Conservation (phyloP, 1,284 basidiomycete species). For the Malassezia restricta region DNA sequence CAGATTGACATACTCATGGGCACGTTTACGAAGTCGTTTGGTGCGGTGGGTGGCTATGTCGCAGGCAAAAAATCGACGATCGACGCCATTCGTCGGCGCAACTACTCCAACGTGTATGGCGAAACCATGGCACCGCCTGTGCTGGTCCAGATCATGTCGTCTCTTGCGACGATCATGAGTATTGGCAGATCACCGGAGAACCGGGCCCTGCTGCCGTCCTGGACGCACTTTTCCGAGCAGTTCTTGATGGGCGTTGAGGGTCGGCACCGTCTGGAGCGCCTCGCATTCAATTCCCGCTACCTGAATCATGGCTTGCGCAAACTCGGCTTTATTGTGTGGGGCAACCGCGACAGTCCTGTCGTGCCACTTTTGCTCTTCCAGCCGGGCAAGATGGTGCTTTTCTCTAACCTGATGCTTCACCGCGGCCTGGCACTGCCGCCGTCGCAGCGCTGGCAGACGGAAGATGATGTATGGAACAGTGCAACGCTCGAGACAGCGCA, state of each 20-base stretch:
- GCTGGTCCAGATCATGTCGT: constrained; percentile 76
- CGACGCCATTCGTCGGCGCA: constrained; percentile 66
- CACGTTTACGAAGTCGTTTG: constrained; percentile 97
- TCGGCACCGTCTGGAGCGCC: constrained; percentile 62
- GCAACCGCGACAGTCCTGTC: constrained; percentile 79
- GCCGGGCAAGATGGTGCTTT: constrained; percentile 53
- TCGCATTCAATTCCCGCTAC: constrained; percentile 92
- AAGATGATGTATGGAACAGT: constrained; percentile 15
- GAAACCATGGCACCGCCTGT: constrained; percentile 86
- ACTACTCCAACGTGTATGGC: constrained; percentile 74
- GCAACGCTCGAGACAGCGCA: constrained; percentile 11
- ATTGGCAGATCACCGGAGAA: constrained; percentile 29
- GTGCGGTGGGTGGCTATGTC: constrained; percentile 91
- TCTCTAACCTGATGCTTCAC: constrained; percentile 42
- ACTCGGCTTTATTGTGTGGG: constrained; percentile 93
- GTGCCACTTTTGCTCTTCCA: constrained; percentile 86
- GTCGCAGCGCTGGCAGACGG: constrained; percentile 20
- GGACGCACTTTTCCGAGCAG: constrained; percentile 31
- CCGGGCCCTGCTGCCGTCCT: constrained; percentile 33
- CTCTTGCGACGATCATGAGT: constrained; percentile 95
- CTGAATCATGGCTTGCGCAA: constrained; percentile 74
- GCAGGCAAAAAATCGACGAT: constrained; percentile 69
- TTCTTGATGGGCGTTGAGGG: constrained; percentile 56
- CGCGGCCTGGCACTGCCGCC: constrained; percentile 32
- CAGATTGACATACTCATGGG: constrained; percentile 92